phyloP scores from a whole-genome alignment of 805 yeast species.

The Saturnispora diversa region DNA sequence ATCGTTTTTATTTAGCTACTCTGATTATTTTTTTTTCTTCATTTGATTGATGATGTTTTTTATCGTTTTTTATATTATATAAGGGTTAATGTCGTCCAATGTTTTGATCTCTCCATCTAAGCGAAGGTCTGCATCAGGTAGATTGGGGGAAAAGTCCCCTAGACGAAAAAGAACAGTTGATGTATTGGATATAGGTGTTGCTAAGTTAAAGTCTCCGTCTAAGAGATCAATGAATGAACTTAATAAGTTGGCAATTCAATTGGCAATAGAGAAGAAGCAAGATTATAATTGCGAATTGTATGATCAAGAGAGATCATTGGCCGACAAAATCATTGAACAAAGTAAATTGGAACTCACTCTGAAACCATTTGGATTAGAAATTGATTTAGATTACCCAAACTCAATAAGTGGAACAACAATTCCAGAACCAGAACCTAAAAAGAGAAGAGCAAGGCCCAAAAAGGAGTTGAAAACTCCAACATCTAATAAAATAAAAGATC shows the following conservation, averaged over 20 bases:
- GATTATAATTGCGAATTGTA: conserved; percentile 27
- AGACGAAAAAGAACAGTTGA: conserved; percentile 30
- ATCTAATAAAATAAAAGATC: not conserved
- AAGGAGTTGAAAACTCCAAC: not conserved
- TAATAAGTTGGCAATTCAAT: conserved; percentile 42
- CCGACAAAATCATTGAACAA: conserved; percentile 38
- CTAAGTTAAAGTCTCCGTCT: conserved; percentile 40
- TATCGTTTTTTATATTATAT: not conserved
- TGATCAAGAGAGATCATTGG: conserved; percentile 36
- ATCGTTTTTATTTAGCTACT: no score
- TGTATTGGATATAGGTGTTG: conserved; percentile 23
- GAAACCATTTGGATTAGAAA: conserved; percentile 17
- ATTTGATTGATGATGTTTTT: not conserved
- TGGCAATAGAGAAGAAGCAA: conserved; percentile 31
- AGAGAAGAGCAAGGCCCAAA: not conserved
- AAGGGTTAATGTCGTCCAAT: not conserved
- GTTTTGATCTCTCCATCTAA: conserved; percentile 2
- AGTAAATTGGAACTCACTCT: conserved; percentile 27
- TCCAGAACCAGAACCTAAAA: not conserved
- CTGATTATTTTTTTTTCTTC: no score
- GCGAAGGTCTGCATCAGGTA: conserved; percentile 13
- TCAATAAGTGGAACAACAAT: conserved; percentile 7
- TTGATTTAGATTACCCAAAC: conserved; percentile 12
- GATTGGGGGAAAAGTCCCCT: conserved; percentile 27
- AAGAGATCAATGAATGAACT: conserved; percentile 32